Percentiles rank a stretch among this genome's conserved stretches.
Conservation (phyloP, 2,329 filamentous ascomycete species). For the Mycocentrospora acerina region DNA sequence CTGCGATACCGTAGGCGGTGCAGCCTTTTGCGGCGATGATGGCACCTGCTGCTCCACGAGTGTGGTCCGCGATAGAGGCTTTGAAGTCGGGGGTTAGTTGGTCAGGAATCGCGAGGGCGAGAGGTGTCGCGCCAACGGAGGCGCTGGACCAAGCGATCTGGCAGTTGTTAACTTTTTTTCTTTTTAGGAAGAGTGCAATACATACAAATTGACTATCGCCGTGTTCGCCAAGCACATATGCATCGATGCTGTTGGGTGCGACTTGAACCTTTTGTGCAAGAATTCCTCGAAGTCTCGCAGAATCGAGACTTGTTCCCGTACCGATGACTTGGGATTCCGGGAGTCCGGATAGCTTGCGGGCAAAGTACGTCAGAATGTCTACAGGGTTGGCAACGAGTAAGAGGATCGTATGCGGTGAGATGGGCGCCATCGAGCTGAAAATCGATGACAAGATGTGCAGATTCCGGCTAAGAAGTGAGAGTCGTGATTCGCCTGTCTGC, state of each 20-base stretch:
- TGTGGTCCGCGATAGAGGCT: constrained; percentile 46
- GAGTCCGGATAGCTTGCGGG: constrained; percentile 50
- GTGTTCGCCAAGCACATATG: constrained; percentile 54
- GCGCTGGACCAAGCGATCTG: constrained; percentile 49
- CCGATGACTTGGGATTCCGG: constrained; percentile 54
- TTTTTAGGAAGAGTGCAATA: neutral
- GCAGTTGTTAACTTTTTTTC: neutral
- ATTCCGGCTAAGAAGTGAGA: constrained; percentile 52
- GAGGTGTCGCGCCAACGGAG: constrained; percentile 46
- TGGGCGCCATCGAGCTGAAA: constrained; percentile 52
- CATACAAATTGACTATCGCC: constrained; percentile 51
- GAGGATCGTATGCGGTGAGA: constrained; percentile 51
- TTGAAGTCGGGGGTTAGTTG: constrained; percentile 28
- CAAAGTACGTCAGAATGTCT: constrained; percentile 56
- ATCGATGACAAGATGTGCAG: constrained; percentile 52
- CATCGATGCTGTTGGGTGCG: constrained; percentile 43
- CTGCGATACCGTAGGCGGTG: constrained; percentile 54
- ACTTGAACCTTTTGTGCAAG: constrained; percentile 44
- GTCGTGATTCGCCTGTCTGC: constrained; percentile 45
- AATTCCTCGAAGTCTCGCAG: constrained; percentile 51
- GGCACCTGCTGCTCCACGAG: constrained; percentile 49
- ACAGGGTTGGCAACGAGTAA: constrained; percentile 58
- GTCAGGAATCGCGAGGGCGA: constrained; percentile 37
- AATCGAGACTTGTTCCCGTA: constrained; percentile 57
- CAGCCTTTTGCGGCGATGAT: constrained; percentile 55